A percentile compares a stretch with the other conserved stretches of the same genome.
Conservation (phyloP, 2,329 filamentous ascomycete genomes). For the Ophiobolus disseminans region DNA sequence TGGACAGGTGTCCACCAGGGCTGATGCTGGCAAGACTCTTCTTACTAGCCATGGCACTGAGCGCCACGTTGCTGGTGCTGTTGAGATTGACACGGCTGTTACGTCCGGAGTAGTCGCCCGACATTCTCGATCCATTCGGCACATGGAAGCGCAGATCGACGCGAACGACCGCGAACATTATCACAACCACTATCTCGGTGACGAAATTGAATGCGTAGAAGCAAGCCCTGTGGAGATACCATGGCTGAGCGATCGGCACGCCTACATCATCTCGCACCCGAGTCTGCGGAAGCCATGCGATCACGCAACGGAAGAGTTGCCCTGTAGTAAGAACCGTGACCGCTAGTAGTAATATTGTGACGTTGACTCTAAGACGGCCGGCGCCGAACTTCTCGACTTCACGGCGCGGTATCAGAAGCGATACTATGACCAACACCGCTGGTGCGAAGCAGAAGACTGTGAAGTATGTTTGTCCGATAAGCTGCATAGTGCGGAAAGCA, state of each 20-base stretch:
- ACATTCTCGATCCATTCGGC: constrained; percentile 69
- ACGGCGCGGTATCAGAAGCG: constrained; percentile 55
- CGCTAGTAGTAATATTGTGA: constrained; percentile 67
- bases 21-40: constrained; percentile 23
- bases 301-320: constrained; percentile 71
- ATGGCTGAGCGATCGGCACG: constrained; percentile 53
- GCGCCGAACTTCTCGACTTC: constrained; percentile 67
- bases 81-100: constrained; percentile 30
- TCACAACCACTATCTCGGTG: constrained; percentile 75
- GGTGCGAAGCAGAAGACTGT: constrained; percentile 72
- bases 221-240: constrained; percentile 74
- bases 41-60: constrained; percentile 28
- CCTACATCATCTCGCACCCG: constrained; percentile 58
- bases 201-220: constrained; percentile 84
- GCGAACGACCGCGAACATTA: constrained; percentile 69
- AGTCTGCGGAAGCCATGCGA: constrained; percentile 59
- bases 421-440: constrained; percentile 61
- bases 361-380: constrained; percentile 71
- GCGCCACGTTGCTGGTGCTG: constrained; percentile 23
- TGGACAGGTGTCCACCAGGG: constrained; percentile 12
- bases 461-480: constrained; percentile 69
- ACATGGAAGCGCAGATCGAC: constrained; percentile 81
- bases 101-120: constrained; percentile 36
- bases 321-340: constrained; percentile 69
- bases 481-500: constrained; percentile 68